A percentile compares a stretch with the other conserved stretches of the same genome.
Conservation (phyloP, 2,329 filamentous ascomycete genomes). For the Ophiocordyceps camponoti-saundersi region DNA sequence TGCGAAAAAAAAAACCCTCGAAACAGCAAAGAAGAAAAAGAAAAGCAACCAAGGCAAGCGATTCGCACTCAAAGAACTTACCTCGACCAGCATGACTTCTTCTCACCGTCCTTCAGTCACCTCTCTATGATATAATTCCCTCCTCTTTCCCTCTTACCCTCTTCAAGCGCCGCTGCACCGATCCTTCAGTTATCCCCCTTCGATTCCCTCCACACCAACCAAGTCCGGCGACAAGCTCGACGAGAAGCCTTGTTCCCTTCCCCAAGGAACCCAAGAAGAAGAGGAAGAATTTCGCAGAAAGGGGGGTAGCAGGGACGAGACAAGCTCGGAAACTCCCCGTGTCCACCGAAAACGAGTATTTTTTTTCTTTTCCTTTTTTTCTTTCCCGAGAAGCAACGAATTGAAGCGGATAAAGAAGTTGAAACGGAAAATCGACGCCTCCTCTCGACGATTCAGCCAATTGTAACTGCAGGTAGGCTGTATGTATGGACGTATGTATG, state of each 20-base stretch:
- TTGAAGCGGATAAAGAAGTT: neutral
- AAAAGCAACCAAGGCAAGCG: neutral
- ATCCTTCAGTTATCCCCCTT: no score
- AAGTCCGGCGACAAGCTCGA: neutral
- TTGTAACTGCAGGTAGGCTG: neutral
- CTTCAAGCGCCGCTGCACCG: no score
- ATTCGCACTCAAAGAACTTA: slow-evolving; percentile 8
- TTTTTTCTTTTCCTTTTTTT: no score
- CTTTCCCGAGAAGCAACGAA: neutral
- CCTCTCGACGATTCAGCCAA: neutral
- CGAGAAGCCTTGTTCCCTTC: no score
- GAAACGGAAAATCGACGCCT: neutral
- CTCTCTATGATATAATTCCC: neutral
- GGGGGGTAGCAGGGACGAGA: no score
- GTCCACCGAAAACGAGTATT: no score
- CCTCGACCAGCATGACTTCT: slow-evolving; percentile 17
- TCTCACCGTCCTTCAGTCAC: slow-evolving; percentile 5
- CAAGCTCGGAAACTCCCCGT: no score
- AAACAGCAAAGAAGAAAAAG: no score
- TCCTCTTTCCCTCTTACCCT: slow-evolving; percentile 1
- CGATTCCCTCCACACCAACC: neutral
- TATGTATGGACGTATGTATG: neutral
- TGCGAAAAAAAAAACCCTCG: no score
- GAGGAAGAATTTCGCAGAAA: no score
- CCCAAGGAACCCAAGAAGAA: no score